Conservation (phyloP, 2,329 filamentous ascomycete genomes). For the Fusarium setosum region DNA sequence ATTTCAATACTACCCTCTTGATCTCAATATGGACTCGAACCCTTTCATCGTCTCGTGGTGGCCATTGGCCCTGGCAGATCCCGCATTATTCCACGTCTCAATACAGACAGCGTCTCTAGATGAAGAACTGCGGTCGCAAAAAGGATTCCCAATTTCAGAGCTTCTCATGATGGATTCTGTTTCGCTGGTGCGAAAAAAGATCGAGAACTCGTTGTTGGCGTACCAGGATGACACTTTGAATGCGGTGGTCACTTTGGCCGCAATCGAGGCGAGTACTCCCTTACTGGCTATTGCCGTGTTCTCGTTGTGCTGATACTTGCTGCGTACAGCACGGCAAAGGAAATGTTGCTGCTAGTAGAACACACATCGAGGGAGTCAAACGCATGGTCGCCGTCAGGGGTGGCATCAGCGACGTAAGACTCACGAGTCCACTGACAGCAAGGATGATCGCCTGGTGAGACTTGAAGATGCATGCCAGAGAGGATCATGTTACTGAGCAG, state of each 20-base stretch:
- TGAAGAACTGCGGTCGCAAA: conserved; percentile 62
- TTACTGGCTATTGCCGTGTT: rapidly evolving
- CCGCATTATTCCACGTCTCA: conserved; percentile 68
- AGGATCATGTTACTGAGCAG: not conserved
- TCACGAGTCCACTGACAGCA: conserved; percentile 63
- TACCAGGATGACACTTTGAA: conserved; percentile 67
- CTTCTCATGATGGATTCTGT: conserved; percentile 69
- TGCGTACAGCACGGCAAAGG: conserved; percentile 62
- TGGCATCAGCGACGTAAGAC: conserved; percentile 59
- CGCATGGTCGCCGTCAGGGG: conserved; percentile 61
- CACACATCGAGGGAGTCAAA: conserved; percentile 64
- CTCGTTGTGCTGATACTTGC: not conserved
- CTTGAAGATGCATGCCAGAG: rapidly evolving
- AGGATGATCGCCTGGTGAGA: conserved; percentile 66
- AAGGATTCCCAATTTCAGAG: conserved; percentile 64
- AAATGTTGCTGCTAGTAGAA: conserved; percentile 54
- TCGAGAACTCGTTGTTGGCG: conserved; percentile 58
- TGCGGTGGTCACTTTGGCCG: conserved; percentile 66
- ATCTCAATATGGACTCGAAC: conserved; percentile 63
- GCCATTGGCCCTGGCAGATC: conserved; percentile 66
- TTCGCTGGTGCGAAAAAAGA: conserved; percentile 60
- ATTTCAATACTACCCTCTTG: conserved; percentile 70
- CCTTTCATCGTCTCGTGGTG: conserved; percentile 71
- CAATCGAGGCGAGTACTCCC: conserved; percentile 62
- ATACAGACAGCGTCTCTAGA: conserved; percentile 69